Evolutionary conservation across 2,329 filamentous ascomycete genomes (phyloP).

Genomic region (Calonectria leucothoes): DNA sequence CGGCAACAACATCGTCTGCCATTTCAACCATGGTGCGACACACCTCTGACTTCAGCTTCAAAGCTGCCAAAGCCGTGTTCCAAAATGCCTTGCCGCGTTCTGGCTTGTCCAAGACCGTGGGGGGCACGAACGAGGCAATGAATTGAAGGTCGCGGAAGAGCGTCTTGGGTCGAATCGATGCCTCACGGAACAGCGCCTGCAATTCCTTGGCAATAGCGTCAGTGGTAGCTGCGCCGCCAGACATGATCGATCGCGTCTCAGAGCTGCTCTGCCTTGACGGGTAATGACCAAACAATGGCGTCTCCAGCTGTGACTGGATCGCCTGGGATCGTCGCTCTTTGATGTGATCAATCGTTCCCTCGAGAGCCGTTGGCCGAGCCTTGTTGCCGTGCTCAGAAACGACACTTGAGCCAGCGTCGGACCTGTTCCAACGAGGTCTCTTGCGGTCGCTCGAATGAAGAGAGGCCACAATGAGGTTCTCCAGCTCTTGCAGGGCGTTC

Average conservation of each 20-base stretch:
- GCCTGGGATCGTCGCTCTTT: slow-evolving; percentile 74
- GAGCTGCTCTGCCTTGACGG: slow-evolving; percentile 54
- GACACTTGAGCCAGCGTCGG: slow-evolving; percentile 50
- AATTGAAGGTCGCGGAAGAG: slow-evolving; percentile 86
- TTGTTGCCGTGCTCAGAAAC: slow-evolving; percentile 46
- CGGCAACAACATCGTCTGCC: slow-evolving; percentile 66
- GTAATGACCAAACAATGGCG: slow-evolving; percentile 46
- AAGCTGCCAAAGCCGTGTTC: slow-evolving; percentile 87
- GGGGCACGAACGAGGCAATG: slow-evolving; percentile 74
- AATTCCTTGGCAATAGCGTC: slow-evolving; percentile 76
- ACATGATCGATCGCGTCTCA: slow-evolving; percentile 62
- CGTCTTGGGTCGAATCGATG: slow-evolving; percentile 79
- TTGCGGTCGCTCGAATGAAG: slow-evolving; percentile 56
- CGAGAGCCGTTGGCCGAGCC: slow-evolving; percentile 61
- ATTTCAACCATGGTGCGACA: slow-evolving; percentile 82
- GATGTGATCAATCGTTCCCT: slow-evolving; percentile 77
- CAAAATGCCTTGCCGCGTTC: slow-evolving; percentile 85
- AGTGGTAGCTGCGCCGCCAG: slow-evolving; percentile 64
- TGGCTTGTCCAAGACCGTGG: slow-evolving; percentile 69
- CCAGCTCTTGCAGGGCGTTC: slow-evolving; percentile 83
- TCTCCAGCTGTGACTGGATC: slow-evolving; percentile 45
- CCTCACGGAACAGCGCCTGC: slow-evolving; percentile 74
- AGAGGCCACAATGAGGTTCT: slow-evolving; percentile 83
- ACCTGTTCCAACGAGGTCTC: slow-evolving; percentile 49
- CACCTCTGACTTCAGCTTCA: slow-evolving; percentile 89